phyloP scores from a whole-genome alignment of 2,329 filamentous ascomycete species.

The Diaporthe humulicola region DNA sequence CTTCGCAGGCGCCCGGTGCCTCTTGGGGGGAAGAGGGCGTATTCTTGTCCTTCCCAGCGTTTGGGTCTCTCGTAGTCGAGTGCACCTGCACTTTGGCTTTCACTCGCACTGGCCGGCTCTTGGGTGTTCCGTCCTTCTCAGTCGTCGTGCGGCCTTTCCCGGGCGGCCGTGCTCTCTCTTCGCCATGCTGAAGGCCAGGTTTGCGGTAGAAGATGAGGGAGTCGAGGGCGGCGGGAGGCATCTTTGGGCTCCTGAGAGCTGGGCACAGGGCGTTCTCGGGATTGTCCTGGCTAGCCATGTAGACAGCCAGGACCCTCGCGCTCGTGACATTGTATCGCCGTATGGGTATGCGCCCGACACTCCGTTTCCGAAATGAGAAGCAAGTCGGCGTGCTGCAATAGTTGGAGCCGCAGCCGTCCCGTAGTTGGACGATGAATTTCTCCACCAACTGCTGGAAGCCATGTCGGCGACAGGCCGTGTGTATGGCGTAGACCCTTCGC shows the following conservation, averaged over 20 bases:
- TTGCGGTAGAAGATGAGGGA: slow-evolving; percentile 61
- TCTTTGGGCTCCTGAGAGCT: slow-evolving; percentile 57
- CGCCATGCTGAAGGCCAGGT: slow-evolving; percentile 11
- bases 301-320: slow-evolving; percentile 83
- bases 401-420: slow-evolving; percentile 80
- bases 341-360: slow-evolving; percentile 76
- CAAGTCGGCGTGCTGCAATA: slow-evolving; percentile 83
- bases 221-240: slow-evolving; percentile 59
- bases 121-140: slow-evolving; percentile 1
- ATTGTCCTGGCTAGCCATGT: slow-evolving; percentile 84
- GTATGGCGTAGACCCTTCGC: slow-evolving; percentile 70
- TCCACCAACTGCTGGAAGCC: slow-evolving; percentile 77
- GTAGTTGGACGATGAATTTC: slow-evolving; percentile 85
- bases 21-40: slow-evolving; percentile 5
- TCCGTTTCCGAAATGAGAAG: slow-evolving; percentile 80
- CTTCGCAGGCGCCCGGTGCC: background rate
- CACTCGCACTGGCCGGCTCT: slow-evolving; percentile 26
- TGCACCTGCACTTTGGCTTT: slow-evolving; percentile 37
- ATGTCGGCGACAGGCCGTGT: slow-evolving; percentile 72
- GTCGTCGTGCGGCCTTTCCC: slow-evolving; percentile 37
- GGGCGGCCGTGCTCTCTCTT: slow-evolving; percentile 41
- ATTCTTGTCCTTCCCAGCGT: slow-evolving; percentile 23
- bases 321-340: slow-evolving; percentile 86
- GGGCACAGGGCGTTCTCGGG: slow-evolving; percentile 79
- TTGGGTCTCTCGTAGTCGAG: slow-evolving; percentile 19